Conservation (phyloP, 108 stramenopile genomes). For the Aureococcus anophagefferens region DNA sequence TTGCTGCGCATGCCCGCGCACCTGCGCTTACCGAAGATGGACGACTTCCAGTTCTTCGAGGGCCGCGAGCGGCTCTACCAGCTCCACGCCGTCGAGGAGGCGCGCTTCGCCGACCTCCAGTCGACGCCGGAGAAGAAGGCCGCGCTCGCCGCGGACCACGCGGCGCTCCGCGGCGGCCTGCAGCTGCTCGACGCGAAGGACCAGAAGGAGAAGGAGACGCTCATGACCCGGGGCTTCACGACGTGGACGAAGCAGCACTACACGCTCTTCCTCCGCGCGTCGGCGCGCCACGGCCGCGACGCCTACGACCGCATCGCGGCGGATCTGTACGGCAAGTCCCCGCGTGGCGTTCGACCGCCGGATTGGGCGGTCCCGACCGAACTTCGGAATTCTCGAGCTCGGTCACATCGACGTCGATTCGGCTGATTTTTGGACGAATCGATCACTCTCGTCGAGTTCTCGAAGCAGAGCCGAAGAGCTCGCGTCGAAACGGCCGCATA, state of each 20-base stretch:
- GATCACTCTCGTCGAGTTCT: no score
- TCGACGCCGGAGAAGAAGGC: slow-evolving; percentile 62
- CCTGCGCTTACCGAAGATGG: slow-evolving; percentile 72
- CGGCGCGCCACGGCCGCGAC: slow-evolving; percentile 78
- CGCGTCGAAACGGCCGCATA: no score
- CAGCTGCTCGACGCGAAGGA: slow-evolving; percentile 58
- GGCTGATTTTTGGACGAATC: no score
- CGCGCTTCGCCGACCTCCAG: slow-evolving; percentile 61
- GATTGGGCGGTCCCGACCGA: no score
- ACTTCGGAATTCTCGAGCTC: no score
- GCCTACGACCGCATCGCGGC: slow-evolving; percentile 64
- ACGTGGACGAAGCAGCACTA: slow-evolving; percentile 81
- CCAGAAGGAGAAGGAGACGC: slow-evolving; percentile 68
- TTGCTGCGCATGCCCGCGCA: slow-evolving; percentile 60
- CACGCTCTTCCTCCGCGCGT: slow-evolving; percentile 76
- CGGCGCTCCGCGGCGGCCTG: slow-evolving; percentile 3
- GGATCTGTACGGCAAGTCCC: slow-evolving; percentile 76
- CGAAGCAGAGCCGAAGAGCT: no score
- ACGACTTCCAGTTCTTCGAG: slow-evolving; percentile 89
- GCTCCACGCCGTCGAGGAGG: slow-evolving; percentile 63
- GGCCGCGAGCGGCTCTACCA: slow-evolving; percentile 61
- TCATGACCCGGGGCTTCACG: slow-evolving; percentile 82
- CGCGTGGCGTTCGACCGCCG: no score
- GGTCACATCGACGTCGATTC: no score
- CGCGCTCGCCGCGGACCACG: slow-evolving; percentile 43